A percentile compares a stretch with the other conserved stretches of the same genome.
These are phyloP conservation scores for Lentinula sp. DNA, from an alignment of 768 basidiomycete genomes.

Conservation along the genomic window DNA sequence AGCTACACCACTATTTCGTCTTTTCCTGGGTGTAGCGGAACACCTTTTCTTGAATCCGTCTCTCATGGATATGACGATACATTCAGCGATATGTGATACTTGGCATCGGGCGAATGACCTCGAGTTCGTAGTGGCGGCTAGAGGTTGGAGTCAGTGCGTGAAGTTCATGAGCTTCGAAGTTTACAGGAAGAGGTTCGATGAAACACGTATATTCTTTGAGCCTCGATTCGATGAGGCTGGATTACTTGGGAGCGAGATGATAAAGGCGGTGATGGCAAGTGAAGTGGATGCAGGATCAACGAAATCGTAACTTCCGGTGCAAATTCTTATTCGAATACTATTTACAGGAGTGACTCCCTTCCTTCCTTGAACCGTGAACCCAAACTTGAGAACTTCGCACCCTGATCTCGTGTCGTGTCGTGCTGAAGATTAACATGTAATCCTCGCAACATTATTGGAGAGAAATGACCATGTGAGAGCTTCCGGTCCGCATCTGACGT, in stretches of 20 bases:
- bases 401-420: too few relatives aligned
- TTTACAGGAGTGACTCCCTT: too few relatives aligned
- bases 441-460: neutral
- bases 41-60: conserved; percentile 76
- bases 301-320: neutral
- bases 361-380: too few relatives aligned
- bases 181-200: conserved; percentile 74
- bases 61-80: conserved; percentile 63
- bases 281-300: conserved; percentile 22
- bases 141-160: conserved; percentile 96
- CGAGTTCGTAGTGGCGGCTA: conserved; percentile 89
- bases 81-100: conserved; percentile 68
- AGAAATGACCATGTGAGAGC: neutral
- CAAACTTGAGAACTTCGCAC: too few relatives aligned
- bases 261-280: conserved; percentile 75
- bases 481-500: neutral
- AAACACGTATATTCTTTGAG: conserved; percentile 80
- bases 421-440: neutral
- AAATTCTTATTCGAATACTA: too few relatives aligned
- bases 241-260: conserved; percentile 81
- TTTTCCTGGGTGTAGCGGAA: conserved; percentile 97
- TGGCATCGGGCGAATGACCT: conserved; percentile 85
- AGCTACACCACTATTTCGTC: conserved; percentile 91
- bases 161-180: conserved; percentile 88
- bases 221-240: conserved; percentile 83